Base-by-base conservation (phyloP, 768 basidiomycete genomes). In the Suillus bovinus region DNA sequence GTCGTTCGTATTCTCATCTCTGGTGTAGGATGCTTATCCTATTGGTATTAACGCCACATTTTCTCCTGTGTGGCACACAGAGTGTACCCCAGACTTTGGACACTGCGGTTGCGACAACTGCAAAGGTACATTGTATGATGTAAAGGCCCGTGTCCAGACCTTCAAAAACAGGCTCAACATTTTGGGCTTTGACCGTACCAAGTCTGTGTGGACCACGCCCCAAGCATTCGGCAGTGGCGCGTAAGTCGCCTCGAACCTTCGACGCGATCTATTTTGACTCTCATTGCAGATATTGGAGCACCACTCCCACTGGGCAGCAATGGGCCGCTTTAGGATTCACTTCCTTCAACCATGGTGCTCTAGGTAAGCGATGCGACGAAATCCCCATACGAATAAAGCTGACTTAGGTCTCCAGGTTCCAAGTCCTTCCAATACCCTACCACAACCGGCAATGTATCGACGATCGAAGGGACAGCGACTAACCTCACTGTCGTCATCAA, bases 51-150 rank as follows among this genome's bases (percentile, higher is more conserved):
- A 90, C 60, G 81, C 84, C 2, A 88, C 86, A 2, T 86, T 75
- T 61, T 89, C 88, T 3, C 74, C 77, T 17, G 76, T 80, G 6
- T 90, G 86, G 85, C 67, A 81, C 5, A 89, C 89, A 0, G 67
- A 77, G 3, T 91, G 89, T 68, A 90, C 84, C 0, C 68, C 68
- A 9, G 82, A 85, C 64, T 91, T 84, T 65, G 91, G 90, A 4
- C 85, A 86, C 68, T 93, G 91, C 68, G 91, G 91, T 62, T 91
- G 79, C 65, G 88, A 88, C 65, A 79, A 84, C 67, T 93, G 92
- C 70, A 69, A 82, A 61, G 89, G 89, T 1, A 69, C 61, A 22
- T 83, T 91, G 58, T 79, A 83, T 58, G 91, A 93, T 66, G 84
- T 92, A 68, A 82, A 82, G 17, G 75, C 76, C 0, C 79, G 91